Conservation (phyloP, 139 green algal species). For the Asterochloris erici region DNA sequence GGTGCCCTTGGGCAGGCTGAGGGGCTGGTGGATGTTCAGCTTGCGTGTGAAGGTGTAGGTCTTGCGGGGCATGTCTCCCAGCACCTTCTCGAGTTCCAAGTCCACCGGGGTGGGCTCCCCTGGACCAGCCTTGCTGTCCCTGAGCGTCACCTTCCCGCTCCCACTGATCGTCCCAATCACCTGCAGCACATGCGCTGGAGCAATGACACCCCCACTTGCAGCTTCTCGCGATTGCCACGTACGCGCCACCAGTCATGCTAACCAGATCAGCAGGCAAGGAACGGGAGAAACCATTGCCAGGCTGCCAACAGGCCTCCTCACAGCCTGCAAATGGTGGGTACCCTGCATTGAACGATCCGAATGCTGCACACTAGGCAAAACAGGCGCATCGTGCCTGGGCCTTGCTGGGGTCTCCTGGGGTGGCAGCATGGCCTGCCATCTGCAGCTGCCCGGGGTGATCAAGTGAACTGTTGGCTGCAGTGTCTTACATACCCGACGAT, state of each 20-base stretch:
- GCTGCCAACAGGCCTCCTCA: no score
- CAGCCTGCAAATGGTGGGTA: no score
- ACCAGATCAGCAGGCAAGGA: no score
- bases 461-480: background rate
- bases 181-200: slow-evolving; percentile 29
- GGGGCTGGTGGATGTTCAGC: background rate
- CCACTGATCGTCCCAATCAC: slow-evolving; percentile 94
- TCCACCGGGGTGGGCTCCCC: slow-evolving; percentile 75
- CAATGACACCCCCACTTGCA: background rate
- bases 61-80: slow-evolving; percentile 98
- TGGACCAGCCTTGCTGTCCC: slow-evolving; percentile 61
- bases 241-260: no score
- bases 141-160: slow-evolving; percentile 79
- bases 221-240: no score
- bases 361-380: background rate
- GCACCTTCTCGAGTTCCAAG: slow-evolving; percentile 94
- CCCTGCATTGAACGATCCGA: no score
- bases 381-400: background rate
- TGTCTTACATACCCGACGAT: background rate
- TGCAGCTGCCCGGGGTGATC: background rate
- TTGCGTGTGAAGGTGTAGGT: slow-evolving; percentile 77
- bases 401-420: background rate
- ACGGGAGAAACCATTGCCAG: no score
- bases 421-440: background rate
- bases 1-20: slow-evolving; percentile 44